Base-by-base conservation (phyloP, 768 basidiomycete species). In the Suillus discolor region DNA sequence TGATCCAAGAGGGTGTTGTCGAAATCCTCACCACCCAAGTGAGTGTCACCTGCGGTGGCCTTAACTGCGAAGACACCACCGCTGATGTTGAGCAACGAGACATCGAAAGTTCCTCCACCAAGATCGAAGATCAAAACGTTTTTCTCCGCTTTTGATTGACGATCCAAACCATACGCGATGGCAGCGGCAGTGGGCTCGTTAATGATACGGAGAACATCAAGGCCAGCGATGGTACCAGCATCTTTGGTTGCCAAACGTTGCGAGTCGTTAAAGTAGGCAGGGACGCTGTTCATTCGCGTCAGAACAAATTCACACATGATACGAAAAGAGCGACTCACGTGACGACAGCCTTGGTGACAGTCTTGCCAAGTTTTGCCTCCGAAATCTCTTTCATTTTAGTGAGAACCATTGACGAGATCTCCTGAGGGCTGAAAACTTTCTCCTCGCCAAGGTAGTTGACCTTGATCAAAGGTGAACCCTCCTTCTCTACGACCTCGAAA, bases 331-430 rank as follows among this genome's bases (percentile, higher is more conserved):
- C 47, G 20, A 85, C 93, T 70, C 80, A 95, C 94, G 96, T 97
- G 81, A 99, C 90, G 69, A 99, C 97, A 64, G 97, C 97, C 84
- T 98, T 99, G 84, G 95, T 96, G 79, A 98, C 95, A 57, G 91
- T 90, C 86, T 96, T 97, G 73, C 97, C 96, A 71, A 99, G 92
- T 83, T 99, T 98, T 70, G 97, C 94, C 84, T 99, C 97, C 54
- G 97, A 94, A 73, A 96, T 97, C 80, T 99, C 97, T 88, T 97
- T 99, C 96, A 99, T 99, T 85, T 99, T 99, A 69, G 85, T 87
- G 73, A 99, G 90, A 72, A 99, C 97, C 97, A 99, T 99, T 69
- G 97, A 93, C n/a, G 97, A 99, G 77, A 99, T 96, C 81, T 99
- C 97, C 83, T 96, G 96, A 63, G 94, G 97, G 72, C 90, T 94